Evolutionary conservation across 495 filamentous ascomycete genomes (phyloP), one percentile per base, ranked within the genome.

Genomic region (Talaromyces stipitatus): DNA sequence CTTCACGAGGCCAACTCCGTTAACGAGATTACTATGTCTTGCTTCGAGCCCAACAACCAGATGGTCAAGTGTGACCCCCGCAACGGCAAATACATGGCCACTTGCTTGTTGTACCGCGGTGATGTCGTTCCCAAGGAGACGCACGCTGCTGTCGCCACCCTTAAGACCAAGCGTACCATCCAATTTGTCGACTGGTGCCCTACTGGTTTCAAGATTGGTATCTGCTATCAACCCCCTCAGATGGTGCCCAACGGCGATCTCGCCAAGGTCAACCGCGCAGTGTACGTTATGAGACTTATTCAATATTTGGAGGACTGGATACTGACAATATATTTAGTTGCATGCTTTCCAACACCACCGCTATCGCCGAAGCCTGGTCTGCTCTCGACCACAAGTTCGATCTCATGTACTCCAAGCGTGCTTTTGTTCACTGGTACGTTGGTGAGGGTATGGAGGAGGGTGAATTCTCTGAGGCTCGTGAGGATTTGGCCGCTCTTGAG

Each of bases 391-490:
- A 88, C 83, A 98, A 98, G 78, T 98, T 98, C 78, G 94, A 98
- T 65, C 91, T 98, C 69, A 98, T 98, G 94, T 97, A 97, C 83
- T 92, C 92, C 71, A 98, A 98, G 85, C 94, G 94, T 76, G 94
- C 94, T 56, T 98, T 98, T 79, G 94, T 98, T 52, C 94, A 98
- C 78, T 98, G 94, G 94, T 98, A 98, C 66, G 94, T 98, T 71
- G 94, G 94, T 78, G 94, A 98, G 82, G 94, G 94, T 84, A 98
- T 98, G 94, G 94, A 98, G 82, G 94, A 98, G 76, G 94, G 94
- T 69, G 94, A 98, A 75, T 98, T 98, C 82, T 95, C 90, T 50
- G 94, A 98, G 83, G 94, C 94, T 54, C 90, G 94, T 74, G 94
- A 98, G 81, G 94, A 98, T 76, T 74, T 98, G 66, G 94, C 94